Evolutionary conservation across 768 basidiomycete species (phyloP), one percentile per base, ranked within the genome.

Genomic region (Xerocomellus dryophilus): DNA sequence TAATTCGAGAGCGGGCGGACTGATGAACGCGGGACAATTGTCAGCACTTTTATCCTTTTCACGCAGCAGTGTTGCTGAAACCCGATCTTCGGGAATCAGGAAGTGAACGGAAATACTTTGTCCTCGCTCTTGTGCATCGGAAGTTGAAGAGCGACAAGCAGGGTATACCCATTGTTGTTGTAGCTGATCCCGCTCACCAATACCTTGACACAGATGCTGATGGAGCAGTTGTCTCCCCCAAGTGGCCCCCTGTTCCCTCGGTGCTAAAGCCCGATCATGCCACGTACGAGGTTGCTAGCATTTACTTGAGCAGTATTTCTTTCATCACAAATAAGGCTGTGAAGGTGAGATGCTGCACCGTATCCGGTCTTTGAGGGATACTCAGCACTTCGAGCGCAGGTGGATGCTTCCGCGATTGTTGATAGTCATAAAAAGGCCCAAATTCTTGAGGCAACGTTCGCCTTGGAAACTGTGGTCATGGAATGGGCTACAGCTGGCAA

Each of bases 41-140:
- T 29, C 62, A 96, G 93, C 90, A 93, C 67, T 94, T 91, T 68
- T 76, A 73, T 51, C 77, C 76, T 17, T 85, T 83, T 57, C 87
- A 85, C 47, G 69, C 84, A 20, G 94, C 81, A 6, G 76, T 95
- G 23, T 60, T 96, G 15, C 75, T 97, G 35, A 87, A 86, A 64
- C 77, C 76, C 43, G 83, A 82, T 43, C 81, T 77, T 3, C 67
- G 77, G n/a, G 76, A 75, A 50, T 69, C 75, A 4, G 80, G 78
- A 14, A 64, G 73, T 10, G 80, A 81, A 35, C 82, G 79, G 53
- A 67, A 75, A 38, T 95, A 85, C 66, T 83, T 80, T 53, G 77
- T 92, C 17, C 70, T 98, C 7, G 88, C 85, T 2, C 76, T 89
- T 38, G 90, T 93, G 2, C 77, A 85, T 57, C 71, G 75, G 10